Base-by-base conservation (phyloP, 2,329 filamentous ascomycete genomes). In the Penicillium rolfsii region DNA sequence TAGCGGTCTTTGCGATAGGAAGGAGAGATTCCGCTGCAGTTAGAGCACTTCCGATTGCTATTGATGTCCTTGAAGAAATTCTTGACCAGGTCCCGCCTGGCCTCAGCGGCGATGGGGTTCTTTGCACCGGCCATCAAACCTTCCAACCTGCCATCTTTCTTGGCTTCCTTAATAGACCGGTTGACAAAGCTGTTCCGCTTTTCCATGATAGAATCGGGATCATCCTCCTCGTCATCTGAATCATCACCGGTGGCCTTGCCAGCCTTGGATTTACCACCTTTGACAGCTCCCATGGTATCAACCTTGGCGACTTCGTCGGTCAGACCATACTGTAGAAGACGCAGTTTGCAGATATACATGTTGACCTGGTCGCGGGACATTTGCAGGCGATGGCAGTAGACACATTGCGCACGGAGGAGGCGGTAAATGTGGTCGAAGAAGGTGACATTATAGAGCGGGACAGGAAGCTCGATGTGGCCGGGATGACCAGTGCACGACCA, bases 391-490 rank as follows among this genome's bases (percentile, higher is more conserved):
- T 93, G 89, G 79, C 96, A 99, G 80, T 97, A 97, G 61, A 89
- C 85, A 76, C 95, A 99, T 77, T 94, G 90, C 57, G 91, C 90
- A 69, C 93, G 88, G 22, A 99, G 84, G 49, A 99, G 83, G 48
- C 91, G 89, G 65, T 96, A 86, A 55, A 93, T 85, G 76, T 97
- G 93, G 74, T 97, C 93, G 83, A 99, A 90, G 73, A 97, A 98
- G 1, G 93, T 90, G n/a, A 94, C 91, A 77, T 99, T 94, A 76
- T 98, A 99, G 55, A 97, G 91, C 50, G 91, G 91, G 12, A 93
- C 89, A 14, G 95, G 93, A 12, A 99, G 87, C 70, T 97, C 92
- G 75, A 99, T 96, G 74, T 99, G 95, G 56, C 95, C 96, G 61
- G 90, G 86, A 80, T 99, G 96, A 59, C 96, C 96, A 6, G 94